Evolutionary conservation across 1,139 yeast species (phyloP), one percentile per base, ranked within the genome.

Genomic region (Wickerhamiella pararugosa): DNA sequence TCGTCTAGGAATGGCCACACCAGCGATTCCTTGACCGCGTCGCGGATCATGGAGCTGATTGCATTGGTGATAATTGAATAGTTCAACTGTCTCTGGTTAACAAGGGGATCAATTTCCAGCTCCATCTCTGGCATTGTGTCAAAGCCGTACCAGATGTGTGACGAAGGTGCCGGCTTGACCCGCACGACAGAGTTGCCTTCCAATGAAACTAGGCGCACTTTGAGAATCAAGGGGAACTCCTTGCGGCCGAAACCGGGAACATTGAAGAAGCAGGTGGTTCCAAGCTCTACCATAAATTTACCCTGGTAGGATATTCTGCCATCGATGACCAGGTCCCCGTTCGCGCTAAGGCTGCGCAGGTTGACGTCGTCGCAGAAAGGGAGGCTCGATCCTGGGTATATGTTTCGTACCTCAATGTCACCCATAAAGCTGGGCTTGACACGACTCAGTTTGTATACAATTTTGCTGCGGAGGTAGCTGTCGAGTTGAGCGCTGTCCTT

Each of bases 1-100:
- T 90, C 97, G 57, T 90, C 97, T 86, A 83, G 80, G 53, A 69
- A 76, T 1, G 97, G 98, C 36, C 73, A 61, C 0, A 90, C 97
- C 44, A 87, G 63, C 9, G 92, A 73, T 37, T 83, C 93, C 49
- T 70, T 75, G 26, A 87, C 45, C 41, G 87, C 81, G 39, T 84
- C 94, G 45, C 79, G 75, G 50, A 90, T 75, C 52, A 77, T 76
- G 53, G 76, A 79, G 48, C 79, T 86, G 49, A 90, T 81, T 8
- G 79, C 73, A 49, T 78, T 79, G 1, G 94, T 86, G 37, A 90
- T 72, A 57, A 87, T 70, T 33, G 75, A 73, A 53, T 81, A 84
- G 4, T 81, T 76, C 50, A 90, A 66, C 49, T 82, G 84, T 45
- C 93, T 70, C 3, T 93, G 75, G 50, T 94, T 81, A 21, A 90